A percentile compares a stretch with the other conserved stretches of the same genome.
Conservation (phyloP, 768 basidiomycete genomes). For the Bullera alba region DNA sequence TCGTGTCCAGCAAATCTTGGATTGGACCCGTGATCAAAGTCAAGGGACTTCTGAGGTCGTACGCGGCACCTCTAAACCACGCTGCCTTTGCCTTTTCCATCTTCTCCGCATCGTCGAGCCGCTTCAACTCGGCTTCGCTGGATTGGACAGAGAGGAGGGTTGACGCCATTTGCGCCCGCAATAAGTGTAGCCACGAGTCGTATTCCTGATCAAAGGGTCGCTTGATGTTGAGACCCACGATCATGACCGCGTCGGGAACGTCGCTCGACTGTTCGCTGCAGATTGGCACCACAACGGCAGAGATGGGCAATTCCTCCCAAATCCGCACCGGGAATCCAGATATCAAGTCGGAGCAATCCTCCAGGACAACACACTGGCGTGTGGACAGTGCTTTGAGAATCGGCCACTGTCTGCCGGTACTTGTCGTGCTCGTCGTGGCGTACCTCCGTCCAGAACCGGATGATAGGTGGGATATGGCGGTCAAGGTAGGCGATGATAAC, state of each 20-base stretch:
- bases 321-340: constrained; percentile 25
- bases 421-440: constrained; percentile 8
- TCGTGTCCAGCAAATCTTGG: constrained; percentile 27
- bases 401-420: no score
- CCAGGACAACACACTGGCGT: constrained; percentile 35
- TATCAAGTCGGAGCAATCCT: constrained; percentile 31
- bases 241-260: constrained; percentile 32
- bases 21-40: constrained; percentile 38
- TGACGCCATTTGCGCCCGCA: constrained; percentile 30
- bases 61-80: constrained; percentile 41
- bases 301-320: constrained; percentile 40
- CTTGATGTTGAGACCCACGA: constrained; percentile 39
- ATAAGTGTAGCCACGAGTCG: constrained; percentile 30
- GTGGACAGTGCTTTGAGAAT: constrained; percentile 32
- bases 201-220: constrained; percentile 37
- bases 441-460: constrained; percentile 22
- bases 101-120: constrained; percentile 14
- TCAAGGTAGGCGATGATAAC: constrained; percentile 31
- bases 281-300: constrained; percentile 40
- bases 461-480: constrained; percentile 32
- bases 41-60: constrained; percentile 38
- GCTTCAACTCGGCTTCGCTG: constrained; percentile 19
- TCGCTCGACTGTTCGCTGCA: constrained; percentile 31
- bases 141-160: constrained; percentile 23
- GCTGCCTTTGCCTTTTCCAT: constrained; percentile 39